Conservation (phyloP, 371 early-diverging fungal species). For the Mortierella sp. region DNA sequence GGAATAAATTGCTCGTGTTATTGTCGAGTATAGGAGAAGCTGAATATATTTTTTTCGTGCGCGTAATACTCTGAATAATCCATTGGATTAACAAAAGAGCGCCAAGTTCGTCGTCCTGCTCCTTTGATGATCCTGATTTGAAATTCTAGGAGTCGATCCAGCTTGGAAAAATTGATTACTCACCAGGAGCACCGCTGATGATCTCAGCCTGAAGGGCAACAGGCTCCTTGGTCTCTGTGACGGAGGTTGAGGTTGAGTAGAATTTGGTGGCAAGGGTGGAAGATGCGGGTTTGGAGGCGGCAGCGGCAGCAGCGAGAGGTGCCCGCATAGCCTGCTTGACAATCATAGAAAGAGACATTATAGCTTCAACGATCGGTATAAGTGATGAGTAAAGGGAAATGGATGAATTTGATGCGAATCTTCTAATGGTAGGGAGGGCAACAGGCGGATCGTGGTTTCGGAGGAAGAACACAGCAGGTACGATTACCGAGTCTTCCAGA, state of each 20-base stretch:
- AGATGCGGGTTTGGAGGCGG: slow-evolving; percentile 16
- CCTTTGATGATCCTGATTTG: neutral
- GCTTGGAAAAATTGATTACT: slow-evolving; percentile 1
- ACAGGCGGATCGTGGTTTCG: slow-evolving; percentile 4
- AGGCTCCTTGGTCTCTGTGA: slow-evolving; percentile 41
- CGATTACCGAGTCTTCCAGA: slow-evolving; percentile 9
- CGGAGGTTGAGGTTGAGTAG: slow-evolving; percentile 38
- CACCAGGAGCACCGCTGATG: slow-evolving; percentile 56
- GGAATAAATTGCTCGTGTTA: too few relatives aligned
- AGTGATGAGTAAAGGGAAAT: neutral
- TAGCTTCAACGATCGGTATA: neutral
- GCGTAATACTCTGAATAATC: neutral
- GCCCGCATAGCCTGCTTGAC: slow-evolving; percentile 40
- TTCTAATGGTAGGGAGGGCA: neutral
- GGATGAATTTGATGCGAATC: neutral
- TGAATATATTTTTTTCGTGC: neutral
- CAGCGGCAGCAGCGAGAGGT: slow-evolving; percentile 27
- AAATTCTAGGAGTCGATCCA: neutral
- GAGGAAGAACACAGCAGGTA: neutral
- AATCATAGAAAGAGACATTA: slow-evolving; percentile 32
- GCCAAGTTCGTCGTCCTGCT: neutral
- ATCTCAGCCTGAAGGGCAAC: slow-evolving; percentile 50
- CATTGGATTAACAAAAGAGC: neutral
- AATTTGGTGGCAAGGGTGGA: neutral
- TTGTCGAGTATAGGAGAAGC: neutral